Evolutionary conservation across 2,329 filamentous ascomycete species (phyloP).

Genomic region (Nannizziopsis arthrosporioides): DNA sequence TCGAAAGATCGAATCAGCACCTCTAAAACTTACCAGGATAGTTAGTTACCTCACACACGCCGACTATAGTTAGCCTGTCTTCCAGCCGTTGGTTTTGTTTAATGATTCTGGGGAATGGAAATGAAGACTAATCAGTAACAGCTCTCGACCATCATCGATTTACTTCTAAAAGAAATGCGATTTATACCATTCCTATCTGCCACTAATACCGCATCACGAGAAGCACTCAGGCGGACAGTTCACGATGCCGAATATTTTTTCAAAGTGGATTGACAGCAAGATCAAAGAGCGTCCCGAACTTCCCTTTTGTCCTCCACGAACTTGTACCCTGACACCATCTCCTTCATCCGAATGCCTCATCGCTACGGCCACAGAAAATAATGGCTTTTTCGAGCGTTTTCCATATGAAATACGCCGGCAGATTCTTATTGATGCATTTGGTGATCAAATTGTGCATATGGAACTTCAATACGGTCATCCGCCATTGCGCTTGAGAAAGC

Average conservation of each 20-base stretch:
- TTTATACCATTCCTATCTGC: too few species aligned
- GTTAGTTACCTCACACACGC: too few species aligned
- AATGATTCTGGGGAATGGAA: too few species aligned
- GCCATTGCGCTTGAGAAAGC: not conserved
- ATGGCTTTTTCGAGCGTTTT: conserved; percentile 14
- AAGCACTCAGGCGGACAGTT: too few species aligned
- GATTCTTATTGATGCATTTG: conserved; percentile 14
- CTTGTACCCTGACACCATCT: not conserved
- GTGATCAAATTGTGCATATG: conserved; percentile 4
- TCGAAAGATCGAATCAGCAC: too few species aligned
- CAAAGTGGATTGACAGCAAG: not conserved
- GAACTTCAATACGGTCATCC: conserved; percentile 5
- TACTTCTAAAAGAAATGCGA: too few species aligned
- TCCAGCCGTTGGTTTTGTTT: too few species aligned
- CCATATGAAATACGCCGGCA: conserved; percentile 21
- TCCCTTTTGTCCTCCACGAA: not conserved
- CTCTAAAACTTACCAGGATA: too few species aligned
- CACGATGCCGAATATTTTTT: not conserved
- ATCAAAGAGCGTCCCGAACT: not conserved
- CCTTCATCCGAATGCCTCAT: not conserved
- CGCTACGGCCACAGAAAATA: not conserved
- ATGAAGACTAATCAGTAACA: too few species aligned
- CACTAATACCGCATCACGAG: too few species aligned
- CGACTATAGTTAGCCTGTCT: too few species aligned
- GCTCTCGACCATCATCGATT: too few species aligned